Base-by-base conservation (phyloP, 169 alveolate genomes). In the Cryptosporidium viatorum region DNA sequence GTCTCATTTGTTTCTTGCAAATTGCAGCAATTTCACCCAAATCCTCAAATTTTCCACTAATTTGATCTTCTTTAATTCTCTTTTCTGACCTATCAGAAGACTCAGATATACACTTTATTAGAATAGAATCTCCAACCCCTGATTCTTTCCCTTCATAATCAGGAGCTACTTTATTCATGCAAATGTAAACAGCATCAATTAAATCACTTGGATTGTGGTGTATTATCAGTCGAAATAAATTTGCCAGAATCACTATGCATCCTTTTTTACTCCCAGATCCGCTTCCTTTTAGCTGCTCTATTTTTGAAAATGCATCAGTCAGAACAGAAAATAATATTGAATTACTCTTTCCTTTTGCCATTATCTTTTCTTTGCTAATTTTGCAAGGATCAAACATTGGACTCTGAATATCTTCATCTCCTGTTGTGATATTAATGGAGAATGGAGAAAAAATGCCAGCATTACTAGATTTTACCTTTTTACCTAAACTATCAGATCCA, bases 51-150 rank as follows among this genome's bases (percentile, higher is more conserved):
- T 96, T 95, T 62, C 92, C 86, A 50, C 86, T 65, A 33, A 51
- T 93, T 70, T 92, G 85, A 92, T 94, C 93, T 52, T 96, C 97
- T 94, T 97, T 98, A 33, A 98, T 91, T 85, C 95, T 86, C 69
- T 94, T 92, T 65, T 96, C 98, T 2, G 98, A 92, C 71, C 94
- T 93, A 21, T 99, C 99, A 69, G 97, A 95, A 10, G 98, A 96
- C 80, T 96, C 98, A 37, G 99, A 95, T 80, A 97, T 97, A 2
- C 99, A 97, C 93, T 97, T 97, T 45, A 96, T 91, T 18, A 98
- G 86, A 65, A 97, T 91, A 75, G 98, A 96, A 43, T 97, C 97
- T 1, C 99, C 99, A 35, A 98, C 97, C 10, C 99, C 99, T 39
- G 97, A 93, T 84, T 98, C 99, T 5, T 93, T 94, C 41, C 96